Evolutionary conservation across 2,329 filamentous ascomycete genomes (phyloP).

Genomic region (Cercospora zeae-maydis): DNA sequence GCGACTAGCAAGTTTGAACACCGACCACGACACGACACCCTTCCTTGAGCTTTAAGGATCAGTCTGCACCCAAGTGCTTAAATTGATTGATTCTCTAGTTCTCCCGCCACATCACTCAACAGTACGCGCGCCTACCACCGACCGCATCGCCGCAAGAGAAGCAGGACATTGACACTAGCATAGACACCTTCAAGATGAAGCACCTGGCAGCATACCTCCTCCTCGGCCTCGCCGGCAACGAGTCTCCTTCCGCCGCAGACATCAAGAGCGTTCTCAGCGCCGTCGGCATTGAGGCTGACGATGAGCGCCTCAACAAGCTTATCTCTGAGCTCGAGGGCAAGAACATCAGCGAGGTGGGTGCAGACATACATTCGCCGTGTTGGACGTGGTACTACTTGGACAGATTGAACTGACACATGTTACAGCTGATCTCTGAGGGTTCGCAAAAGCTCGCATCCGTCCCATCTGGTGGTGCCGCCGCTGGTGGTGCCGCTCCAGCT

Average conservation of each 20-base stretch:
- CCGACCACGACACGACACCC: conserved; percentile 20
- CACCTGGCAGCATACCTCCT: conserved; percentile 99
- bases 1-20: background rate
- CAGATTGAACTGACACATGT: background rate
- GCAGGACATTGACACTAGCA: conserved; percentile 11
- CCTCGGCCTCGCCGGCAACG: conserved; percentile 88
- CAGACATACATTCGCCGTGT: conserved; percentile 37
- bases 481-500: conserved; percentile 64
- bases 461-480: conserved; percentile 82
- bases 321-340: conserved; percentile 89
- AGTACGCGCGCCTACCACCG: conserved; percentile 14
- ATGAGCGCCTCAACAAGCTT: conserved; percentile 80
- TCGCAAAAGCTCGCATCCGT: conserved; percentile 94
- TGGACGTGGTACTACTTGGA: background rate
- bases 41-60: conserved; percentile 78
- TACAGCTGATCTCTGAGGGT: conserved; percentile 84
- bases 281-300: conserved; percentile 91
- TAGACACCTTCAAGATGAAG: conserved; percentile 77
- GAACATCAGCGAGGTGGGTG: conserved; percentile 78
- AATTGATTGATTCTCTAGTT: conserved; percentile 99
- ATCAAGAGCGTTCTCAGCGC: conserved; percentile 86
- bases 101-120: conserved; percentile 35
- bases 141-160: too few species aligned
- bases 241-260: conserved; percentile 77
- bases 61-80: conserved; percentile 99